Conservation (phyloP, 179 eudicot genomes). For the Corrigiola litoralis region DNA sequence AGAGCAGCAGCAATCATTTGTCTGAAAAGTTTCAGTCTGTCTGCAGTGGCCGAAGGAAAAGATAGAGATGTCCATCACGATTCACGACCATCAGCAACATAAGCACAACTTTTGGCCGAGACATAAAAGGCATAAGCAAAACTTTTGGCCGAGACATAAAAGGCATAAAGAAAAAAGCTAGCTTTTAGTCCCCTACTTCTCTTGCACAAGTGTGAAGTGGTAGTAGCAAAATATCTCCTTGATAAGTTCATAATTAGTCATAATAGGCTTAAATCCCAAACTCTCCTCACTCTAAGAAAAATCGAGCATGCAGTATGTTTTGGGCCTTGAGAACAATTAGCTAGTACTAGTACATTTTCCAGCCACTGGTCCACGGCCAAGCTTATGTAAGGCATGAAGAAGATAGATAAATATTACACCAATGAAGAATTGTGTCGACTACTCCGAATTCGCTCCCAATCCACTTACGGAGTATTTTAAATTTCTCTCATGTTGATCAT, state of each 20-base stretch:
- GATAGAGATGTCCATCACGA: slow-evolving; percentile 12
- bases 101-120: background rate
- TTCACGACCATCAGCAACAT: slow-evolving; percentile 8
- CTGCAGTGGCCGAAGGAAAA: slow-evolving; percentile 19
- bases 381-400: no score
- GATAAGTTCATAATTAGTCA: background rate
- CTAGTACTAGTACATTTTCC: no score
- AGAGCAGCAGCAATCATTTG: slow-evolving; percentile 27
- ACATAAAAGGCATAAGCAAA: background rate
- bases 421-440: no score
- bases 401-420: no score
- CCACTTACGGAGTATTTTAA: no score
- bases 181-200: slow-evolving; percentile 6
- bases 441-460: no score
- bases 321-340: no score
- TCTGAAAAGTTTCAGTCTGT: slow-evolving; percentile 27
- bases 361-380: no score
- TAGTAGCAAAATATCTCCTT: slow-evolving; percentile 8
- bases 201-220: background rate
- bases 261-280: background rate
- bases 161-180: background rate
- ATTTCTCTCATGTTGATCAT: no score
- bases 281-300: no score
- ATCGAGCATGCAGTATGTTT: no score
- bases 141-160: background rate